These are phyloP conservation scores for Boletus rubescentipes DNA, from an alignment of 768 basidiomycete species.

Conservation along the genomic window DNA sequence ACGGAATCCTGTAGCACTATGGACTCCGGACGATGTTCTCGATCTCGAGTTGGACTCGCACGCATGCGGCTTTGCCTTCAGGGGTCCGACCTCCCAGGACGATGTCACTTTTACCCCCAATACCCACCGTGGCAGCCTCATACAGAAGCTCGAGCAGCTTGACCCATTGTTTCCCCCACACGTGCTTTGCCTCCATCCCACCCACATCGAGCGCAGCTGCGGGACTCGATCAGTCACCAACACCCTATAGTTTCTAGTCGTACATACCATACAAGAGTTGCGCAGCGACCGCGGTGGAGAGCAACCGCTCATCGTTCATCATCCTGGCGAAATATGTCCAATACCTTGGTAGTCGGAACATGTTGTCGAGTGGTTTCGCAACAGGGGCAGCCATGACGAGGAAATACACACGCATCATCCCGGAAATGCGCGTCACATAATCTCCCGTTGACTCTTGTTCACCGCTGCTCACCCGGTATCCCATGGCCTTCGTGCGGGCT, in stretches of 20 bases:
- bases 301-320: slow-evolving; percentile 47
- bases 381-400: slow-evolving; percentile 50
- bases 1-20: slow-evolving; percentile 15
- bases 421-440: slow-evolving; percentile 66
- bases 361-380: slow-evolving; percentile 38
- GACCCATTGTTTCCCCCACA: slow-evolving; percentile 81
- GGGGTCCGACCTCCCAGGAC: slow-evolving; percentile 59
- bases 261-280: slow-evolving; percentile 63
- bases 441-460: slow-evolving; percentile 59
- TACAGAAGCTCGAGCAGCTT: slow-evolving; percentile 70
- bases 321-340: slow-evolving; percentile 77
- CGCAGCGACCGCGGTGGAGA: slow-evolving; percentile 60
- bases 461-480: slow-evolving; percentile 46
- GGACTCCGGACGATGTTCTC: slow-evolving; percentile 53
- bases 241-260: not conserved
- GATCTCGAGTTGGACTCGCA: slow-evolving; percentile 62
- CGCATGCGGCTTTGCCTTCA: slow-evolving; percentile 63
- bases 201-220: slow-evolving; percentile 72
- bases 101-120: slow-evolving; percentile 34
- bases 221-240: slow-evolving; percentile 12
- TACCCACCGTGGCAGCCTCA: slow-evolving; percentile 57
- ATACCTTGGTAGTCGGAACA: slow-evolving; percentile 61
- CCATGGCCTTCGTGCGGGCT: slow-evolving; percentile 51
- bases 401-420: slow-evolving; percentile 87
- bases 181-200: slow-evolving; percentile 53